Conservation (phyloP, 805 yeast genomes). For the Zygoascus flipseniorum region DNA sequence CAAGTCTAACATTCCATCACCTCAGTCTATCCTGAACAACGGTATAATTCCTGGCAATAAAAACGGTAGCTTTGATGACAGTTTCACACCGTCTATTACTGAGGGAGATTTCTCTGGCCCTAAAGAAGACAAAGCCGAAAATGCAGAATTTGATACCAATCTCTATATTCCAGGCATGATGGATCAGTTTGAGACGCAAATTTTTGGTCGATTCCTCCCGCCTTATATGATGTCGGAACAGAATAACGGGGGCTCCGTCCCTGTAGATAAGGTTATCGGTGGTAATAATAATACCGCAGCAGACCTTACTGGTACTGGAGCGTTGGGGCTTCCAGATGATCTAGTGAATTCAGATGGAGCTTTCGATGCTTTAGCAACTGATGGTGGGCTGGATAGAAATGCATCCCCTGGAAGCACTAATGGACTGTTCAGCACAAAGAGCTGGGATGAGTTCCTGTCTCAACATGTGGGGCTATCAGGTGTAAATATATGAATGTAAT, state of each 20-base stretch:
- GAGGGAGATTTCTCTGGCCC: constrained; percentile 3
- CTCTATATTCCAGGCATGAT: constrained; percentile 70
- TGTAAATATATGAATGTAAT: constrained; percentile 9
- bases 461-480: constrained; percentile 19
- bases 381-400: neutral
- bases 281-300: neutral
- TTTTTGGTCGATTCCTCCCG: constrained; percentile 76
- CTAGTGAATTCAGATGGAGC: neutral
- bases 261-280: too few relatives aligned
- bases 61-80: neutral
- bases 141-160: neutral
- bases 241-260: neutral
- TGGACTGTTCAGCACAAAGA: constrained; percentile 8
- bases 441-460: constrained; percentile 19
- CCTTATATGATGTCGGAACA: constrained; percentile 57
- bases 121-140: neutral
- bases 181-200: constrained; percentile 75
- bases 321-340: neutral
- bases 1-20: neutral
- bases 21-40: constrained; percentile 2
- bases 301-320: neutral
- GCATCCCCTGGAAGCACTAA: neutral
- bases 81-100: neutral
- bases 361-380: neutral
- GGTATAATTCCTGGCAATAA: neutral